phyloP scores from a whole-genome alignment of 139 green algal genomes.

The Micromonas commoda region DNA sequence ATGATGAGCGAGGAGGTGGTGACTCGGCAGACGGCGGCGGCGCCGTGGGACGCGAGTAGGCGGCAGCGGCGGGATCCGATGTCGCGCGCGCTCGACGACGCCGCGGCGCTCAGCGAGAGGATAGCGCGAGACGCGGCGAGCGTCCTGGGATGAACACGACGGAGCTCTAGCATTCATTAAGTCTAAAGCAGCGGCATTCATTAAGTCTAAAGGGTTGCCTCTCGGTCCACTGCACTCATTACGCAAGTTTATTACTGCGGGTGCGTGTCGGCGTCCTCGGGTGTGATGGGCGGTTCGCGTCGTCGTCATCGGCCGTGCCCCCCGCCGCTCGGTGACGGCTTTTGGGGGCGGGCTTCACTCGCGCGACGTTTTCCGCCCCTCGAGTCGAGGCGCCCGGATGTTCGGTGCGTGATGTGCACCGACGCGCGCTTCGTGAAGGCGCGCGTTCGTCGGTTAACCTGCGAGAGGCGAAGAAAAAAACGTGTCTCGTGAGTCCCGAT shows the following conservation, averaged over 20 bases:
- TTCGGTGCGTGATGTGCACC: not conserved
- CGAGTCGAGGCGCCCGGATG: not conserved
- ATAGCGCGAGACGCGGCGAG: not conserved
- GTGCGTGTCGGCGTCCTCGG: no score
- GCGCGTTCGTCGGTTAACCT: not conserved
- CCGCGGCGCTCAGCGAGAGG: not conserved
- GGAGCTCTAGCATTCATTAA: no score
- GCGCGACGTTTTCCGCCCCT: no score
- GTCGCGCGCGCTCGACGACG: not conserved
- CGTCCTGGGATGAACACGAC: not conserved
- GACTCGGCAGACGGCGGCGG: not conserved
- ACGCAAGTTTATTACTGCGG: no score
- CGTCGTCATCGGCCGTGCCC: not conserved
- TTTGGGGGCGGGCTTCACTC: not conserved
- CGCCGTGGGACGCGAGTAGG: not conserved
- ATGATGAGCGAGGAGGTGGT: not conserved
- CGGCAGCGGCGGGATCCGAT: not conserved
- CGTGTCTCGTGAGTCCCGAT: not conserved
- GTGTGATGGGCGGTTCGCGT: no score
- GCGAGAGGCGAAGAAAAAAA: no score
- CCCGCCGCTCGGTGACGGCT: not conserved
- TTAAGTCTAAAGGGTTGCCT: no score
- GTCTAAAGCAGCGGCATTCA: no score
- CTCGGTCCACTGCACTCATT: no score
- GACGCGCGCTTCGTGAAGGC: not conserved